These are phyloP conservation scores for Dictyostelium firmibasis DNA, from an alignment of 78 protist genomes.

Conservation along the genomic window DNA sequence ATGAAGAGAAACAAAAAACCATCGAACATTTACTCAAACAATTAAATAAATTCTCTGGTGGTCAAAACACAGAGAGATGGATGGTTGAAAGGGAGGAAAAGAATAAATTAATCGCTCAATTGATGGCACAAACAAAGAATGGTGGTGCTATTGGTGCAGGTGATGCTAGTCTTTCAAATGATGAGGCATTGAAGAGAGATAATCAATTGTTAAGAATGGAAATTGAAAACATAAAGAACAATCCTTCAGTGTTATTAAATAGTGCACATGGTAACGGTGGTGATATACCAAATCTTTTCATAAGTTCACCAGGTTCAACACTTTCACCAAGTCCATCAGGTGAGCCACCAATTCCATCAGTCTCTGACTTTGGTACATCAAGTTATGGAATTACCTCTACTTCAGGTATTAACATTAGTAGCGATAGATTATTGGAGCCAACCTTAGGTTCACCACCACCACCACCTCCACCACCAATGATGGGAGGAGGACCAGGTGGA, in stretches of 20 bases:
- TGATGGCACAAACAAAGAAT: constrained; percentile 17
- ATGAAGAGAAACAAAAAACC: constrained; percentile 70
- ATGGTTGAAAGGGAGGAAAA: constrained; percentile 59
- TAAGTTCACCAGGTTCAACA: not conserved
- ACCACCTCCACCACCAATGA: constrained; percentile 58
- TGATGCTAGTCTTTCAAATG: not conserved
- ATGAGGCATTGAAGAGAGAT: constrained; percentile 34
- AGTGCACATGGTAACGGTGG: not conserved
- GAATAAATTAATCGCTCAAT: constrained; percentile 55
- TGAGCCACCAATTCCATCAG: not conserved
- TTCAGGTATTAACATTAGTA: not conserved
- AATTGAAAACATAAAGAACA: constrained; percentile 19
- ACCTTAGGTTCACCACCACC: constrained; percentile 53
- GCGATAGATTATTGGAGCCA: not conserved
- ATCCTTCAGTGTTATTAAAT: not conserved
- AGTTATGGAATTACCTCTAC: too few relatives aligned
- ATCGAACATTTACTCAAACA: constrained; percentile 60
- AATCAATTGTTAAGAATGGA: constrained; percentile 18
- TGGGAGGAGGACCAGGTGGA: not conserved
- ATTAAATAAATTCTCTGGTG: constrained; percentile 47
- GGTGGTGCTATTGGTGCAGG: not conserved
- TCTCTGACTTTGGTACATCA: not conserved
- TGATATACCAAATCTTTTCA: not conserved
- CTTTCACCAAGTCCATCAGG: not conserved
- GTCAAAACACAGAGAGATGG: constrained; percentile 41